phyloP scores from a whole-genome alignment of 2,329 filamentous ascomycete species.

The Cladophialophora carrionii region DNA sequence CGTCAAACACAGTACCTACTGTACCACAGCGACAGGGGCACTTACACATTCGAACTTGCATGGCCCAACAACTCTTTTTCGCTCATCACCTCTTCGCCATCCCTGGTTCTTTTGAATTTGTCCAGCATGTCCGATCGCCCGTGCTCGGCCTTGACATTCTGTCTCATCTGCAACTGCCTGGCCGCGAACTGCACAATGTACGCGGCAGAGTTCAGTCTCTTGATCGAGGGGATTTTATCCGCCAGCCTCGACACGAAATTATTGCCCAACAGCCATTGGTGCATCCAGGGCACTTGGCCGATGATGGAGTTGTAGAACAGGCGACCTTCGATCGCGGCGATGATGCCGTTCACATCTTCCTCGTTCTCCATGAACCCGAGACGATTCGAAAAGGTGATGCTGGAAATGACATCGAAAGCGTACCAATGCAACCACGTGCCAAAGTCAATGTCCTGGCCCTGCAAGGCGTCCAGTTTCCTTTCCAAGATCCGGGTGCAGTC shows the following conservation, averaged over 20 bases:
- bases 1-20: neutral
- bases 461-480: conserved; percentile 26
- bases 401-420: conserved; percentile 46
- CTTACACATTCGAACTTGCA: conserved; percentile 32
- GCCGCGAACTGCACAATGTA: conserved; percentile 33
- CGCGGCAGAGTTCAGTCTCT: conserved; percentile 25
- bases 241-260: conserved; percentile 19
- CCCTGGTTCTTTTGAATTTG: conserved; percentile 28
- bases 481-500: conserved; percentile 29
- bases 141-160: conserved; percentile 19
- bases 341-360: conserved; percentile 44
- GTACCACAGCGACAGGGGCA: neutral
- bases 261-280: conserved; percentile 28
- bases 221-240: conserved; percentile 25
- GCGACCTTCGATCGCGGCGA: conserved; percentile 37
- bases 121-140: conserved; percentile 27
- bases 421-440: conserved; percentile 43
- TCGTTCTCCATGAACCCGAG: conserved; percentile 44
- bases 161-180: conserved; percentile 25
- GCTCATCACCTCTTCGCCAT: conserved; percentile 31
- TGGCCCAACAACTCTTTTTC: conserved; percentile 29
- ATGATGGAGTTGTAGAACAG: conserved; percentile 32
- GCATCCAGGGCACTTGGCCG: conserved; percentile 26
- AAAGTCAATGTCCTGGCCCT: conserved; percentile 39
- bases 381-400: conserved; percentile 44